Conservation (phyloP, 441 rosid genomes). For the Adansonia grandidieri region DNA sequence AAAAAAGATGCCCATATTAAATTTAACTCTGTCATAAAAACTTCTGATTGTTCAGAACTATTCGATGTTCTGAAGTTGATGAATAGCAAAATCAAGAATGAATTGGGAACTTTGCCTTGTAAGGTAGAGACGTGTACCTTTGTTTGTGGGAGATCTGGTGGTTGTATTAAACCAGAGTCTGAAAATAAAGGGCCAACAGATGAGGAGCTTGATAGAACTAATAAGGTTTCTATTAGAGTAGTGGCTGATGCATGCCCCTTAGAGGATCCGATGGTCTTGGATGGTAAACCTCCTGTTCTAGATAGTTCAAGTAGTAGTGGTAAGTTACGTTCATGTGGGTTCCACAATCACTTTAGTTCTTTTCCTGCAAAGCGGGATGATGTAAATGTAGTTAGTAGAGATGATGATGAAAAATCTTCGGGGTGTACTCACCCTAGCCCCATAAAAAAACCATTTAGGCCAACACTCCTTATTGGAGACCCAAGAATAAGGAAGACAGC, state of each 20-base stretch:
- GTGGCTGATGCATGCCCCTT: slow-evolving; percentile 41
- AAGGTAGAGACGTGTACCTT: slow-evolving; percentile 41
- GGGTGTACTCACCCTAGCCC: slow-evolving; percentile 78
- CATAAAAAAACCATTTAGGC: slow-evolving; percentile 55
- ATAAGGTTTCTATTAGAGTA: slow-evolving; percentile 35
- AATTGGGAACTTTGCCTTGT: slow-evolving; percentile 44
- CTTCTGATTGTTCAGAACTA: slow-evolving; percentile 48
- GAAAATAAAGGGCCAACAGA: slow-evolving; percentile 38
- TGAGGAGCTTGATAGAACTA: slow-evolving; percentile 37
- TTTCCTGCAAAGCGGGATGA: slow-evolving; percentile 50
- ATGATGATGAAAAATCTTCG: slow-evolving; percentile 95
- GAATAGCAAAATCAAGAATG: slow-evolving; percentile 47
- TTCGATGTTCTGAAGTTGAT: slow-evolving; percentile 42
- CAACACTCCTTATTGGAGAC: slow-evolving; percentile 74
- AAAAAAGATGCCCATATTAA: slow-evolving; percentile 48
- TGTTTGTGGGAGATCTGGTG: slow-evolving; percentile 33
- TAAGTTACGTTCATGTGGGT: slow-evolving; percentile 49
- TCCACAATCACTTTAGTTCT: slow-evolving; percentile 43
- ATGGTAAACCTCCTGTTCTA: slow-evolving; percentile 58
- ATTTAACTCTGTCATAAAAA: slow-evolving; percentile 45
- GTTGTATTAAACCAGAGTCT: slow-evolving; percentile 46
- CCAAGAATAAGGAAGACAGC: slow-evolving; percentile 89
- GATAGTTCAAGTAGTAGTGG: slow-evolving; percentile 66
- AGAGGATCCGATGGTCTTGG: slow-evolving; percentile 56
- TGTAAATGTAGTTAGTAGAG: slow-evolving; percentile 86